phyloP scores from a whole-genome alignment of 768 basidiomycete genomes.

The Chalciporus sphaerocephalus region DNA sequence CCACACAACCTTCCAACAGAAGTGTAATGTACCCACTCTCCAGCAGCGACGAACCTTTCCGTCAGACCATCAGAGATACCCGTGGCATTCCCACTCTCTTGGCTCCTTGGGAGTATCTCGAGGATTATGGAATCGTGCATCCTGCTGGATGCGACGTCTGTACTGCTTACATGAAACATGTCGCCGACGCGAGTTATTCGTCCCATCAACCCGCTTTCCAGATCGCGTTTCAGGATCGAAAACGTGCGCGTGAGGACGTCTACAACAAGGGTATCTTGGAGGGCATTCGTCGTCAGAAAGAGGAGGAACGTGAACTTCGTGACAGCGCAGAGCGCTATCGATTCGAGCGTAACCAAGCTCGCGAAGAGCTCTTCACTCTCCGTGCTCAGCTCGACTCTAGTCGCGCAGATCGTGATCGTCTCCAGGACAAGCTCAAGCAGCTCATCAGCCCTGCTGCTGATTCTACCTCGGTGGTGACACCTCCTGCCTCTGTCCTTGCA shows the following conservation, averaged over 20 bases:
- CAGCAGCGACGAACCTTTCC: slow-evolving; percentile 30
- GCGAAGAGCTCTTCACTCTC: slow-evolving; percentile 30
- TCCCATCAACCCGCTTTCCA: slow-evolving; percentile 37
- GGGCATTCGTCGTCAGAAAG: slow-evolving; percentile 39
- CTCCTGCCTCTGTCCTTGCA: slow-evolving; percentile 2
- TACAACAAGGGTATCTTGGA: slow-evolving; percentile 39
- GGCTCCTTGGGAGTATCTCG: slow-evolving; percentile 39
- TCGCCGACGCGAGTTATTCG: slow-evolving; percentile 37
- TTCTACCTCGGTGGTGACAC: slow-evolving; percentile 6
- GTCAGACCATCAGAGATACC: slow-evolving; percentile 25
- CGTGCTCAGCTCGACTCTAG: slow-evolving; percentile 33
- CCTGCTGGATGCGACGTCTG: slow-evolving; percentile 37
- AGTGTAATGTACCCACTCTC: slow-evolving; percentile 31
- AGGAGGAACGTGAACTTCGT: slow-evolving; percentile 34
- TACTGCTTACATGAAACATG: slow-evolving; percentile 37
- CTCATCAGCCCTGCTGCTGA: background rate
- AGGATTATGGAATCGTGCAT: slow-evolving; percentile 39
- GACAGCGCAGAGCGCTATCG: slow-evolving; percentile 34
- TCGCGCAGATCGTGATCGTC: slow-evolving; percentile 31
- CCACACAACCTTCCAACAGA: slow-evolving; percentile 5
- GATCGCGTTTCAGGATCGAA: slow-evolving; percentile 37
- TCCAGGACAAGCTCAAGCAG: slow-evolving; percentile 24
- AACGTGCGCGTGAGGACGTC: slow-evolving; percentile 36
- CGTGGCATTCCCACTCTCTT: slow-evolving; percentile 32
- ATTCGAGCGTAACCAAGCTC: slow-evolving; percentile 34